Evolutionary conservation across 352 stramenopile genomes (phyloP), one percentile per base, ranked within the genome.

Genomic region (Pythium periplocum): DNA sequence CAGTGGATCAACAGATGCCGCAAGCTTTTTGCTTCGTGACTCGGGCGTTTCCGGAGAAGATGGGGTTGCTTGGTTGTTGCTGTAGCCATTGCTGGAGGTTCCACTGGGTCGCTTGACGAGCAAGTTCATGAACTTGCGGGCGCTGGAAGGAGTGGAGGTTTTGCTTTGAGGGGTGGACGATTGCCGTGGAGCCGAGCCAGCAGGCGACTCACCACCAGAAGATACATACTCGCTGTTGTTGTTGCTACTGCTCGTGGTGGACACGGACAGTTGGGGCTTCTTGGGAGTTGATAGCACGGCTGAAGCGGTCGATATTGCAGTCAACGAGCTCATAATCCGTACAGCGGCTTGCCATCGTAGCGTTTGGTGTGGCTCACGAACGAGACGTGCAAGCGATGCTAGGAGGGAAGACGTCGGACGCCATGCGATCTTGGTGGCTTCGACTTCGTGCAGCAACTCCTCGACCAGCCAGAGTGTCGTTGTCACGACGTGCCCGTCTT

Each of bases 341-440:
- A 79, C 61, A 2, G 59, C 53, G 1, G 71, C 61, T 51, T 64
- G 42, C 78, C 78, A 89, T 41, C 73, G 62, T 0, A 26, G n/a
- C 7, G 66, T 67, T 34, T 65, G 66, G 6, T 60, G 56, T 0
- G 69, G 73, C 1, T 61, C 58, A 26, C 72, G 67, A 41, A 78
- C 44, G 4, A 85, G 51, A 8, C 64, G 61, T 5, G 69, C 64
- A 2, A 87, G 58, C 1, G 64, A 61, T 0, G 64, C 68, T 9
- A 73, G 51, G 1, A 89, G 52, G 10, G 57, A 39, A 0, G 73
- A 46, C 0, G 68, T 45, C 4, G 78, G 68, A 42, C 45, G 62
- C 73, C 75, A 87, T 17, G 51, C 26, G 6, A 66, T 30, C 4
- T 53, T 54, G 1, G 12, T 38, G 0, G 36, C 36, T 2, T 60